A percentile compares a stretch with the other conserved stretches of the same genome.
phyloP scores from a whole-genome alignment of 2,329 filamentous ascomycete species.

The Periglandula ipomoeae region DNA sequence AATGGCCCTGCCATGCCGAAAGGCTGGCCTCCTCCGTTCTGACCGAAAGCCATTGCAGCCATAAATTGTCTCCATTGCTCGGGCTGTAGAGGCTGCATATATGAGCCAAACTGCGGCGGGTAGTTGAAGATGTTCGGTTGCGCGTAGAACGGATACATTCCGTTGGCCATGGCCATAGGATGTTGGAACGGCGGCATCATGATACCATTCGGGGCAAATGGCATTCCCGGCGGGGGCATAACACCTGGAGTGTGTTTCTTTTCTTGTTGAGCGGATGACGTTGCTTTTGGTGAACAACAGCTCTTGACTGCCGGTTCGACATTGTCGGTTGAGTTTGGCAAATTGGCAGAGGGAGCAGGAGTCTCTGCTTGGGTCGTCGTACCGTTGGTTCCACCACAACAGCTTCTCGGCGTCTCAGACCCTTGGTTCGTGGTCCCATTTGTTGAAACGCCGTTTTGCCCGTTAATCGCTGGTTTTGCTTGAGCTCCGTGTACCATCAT shows the following conservation, averaged over 20 bases:
- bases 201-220: constrained; percentile 16
- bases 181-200: constrained; percentile 28
- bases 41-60: constrained; percentile 21
- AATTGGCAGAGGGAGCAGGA: constrained; percentile 6
- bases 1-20: constrained; percentile 16
- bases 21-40: constrained; percentile 1
- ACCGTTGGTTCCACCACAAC: constrained; percentile 13
- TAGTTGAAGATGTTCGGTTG: constrained; percentile 42
- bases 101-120: constrained; percentile 45
- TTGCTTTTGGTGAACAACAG: constrained; percentile 19
- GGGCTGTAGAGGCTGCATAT: constrained; percentile 45
- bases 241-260: constrained; percentile 12
- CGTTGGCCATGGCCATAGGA: constrained; percentile 26
- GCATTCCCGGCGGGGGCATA: constrained; percentile 12
- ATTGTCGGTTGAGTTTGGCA: constrained; percentile 11
- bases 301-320: constrained; percentile 14
- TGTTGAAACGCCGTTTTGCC: constrained; percentile 11
- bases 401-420: constrained; percentile 11
- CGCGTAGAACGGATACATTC: constrained; percentile 31
- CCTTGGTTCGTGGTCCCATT: constrained; percentile 12
- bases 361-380: constrained; percentile 1
- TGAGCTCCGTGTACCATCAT: constrained; percentile 13
- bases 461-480: constrained; percentile 14
- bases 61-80: constrained; percentile 42
- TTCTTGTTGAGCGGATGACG: constrained; percentile 13